Conservation (phyloP, 257 asterid genomes). For the Solanum chilense region DNA sequence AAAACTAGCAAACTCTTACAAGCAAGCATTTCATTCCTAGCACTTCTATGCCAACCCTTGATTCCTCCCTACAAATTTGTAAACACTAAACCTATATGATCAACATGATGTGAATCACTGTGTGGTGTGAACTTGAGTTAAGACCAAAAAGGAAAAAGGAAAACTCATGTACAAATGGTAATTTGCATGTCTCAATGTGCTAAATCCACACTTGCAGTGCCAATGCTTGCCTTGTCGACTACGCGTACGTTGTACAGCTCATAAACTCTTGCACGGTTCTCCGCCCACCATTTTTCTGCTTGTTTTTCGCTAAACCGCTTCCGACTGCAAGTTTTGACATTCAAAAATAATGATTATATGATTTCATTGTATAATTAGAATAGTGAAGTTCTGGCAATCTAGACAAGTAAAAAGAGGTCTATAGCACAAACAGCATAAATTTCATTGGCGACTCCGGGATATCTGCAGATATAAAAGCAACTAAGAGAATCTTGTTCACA, state of each 20-base stretch:
- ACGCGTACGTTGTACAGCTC: slow-evolving; percentile 53
- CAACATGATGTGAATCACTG: slow-evolving; percentile 9
- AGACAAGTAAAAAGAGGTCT: background rate
- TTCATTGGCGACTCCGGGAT: background rate
- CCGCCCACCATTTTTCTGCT: slow-evolving; percentile 85
- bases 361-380: background rate
- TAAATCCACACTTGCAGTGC: slow-evolving; percentile 56
- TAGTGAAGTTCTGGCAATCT: background rate
- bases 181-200: slow-evolving; percentile 18
- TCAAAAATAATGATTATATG: background rate
- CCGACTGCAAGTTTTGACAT: slow-evolving; percentile 16
- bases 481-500: background rate
- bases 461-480: background rate
- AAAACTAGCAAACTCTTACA: slow-evolving; percentile 8
- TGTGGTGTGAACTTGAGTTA: background rate
- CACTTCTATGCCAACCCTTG: slow-evolving; percentile 7
- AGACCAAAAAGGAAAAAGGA: background rate
- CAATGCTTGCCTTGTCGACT: slow-evolving; percentile 51
- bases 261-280: slow-evolving; percentile 57
- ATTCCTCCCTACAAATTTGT: slow-evolving; percentile 7
- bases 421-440: background rate
- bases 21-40: slow-evolving; percentile 18
- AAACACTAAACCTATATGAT: slow-evolving; percentile 12
- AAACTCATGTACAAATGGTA: slow-evolving; percentile 12
- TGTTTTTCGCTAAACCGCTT: slow-evolving; percentile 72